Percentiles rank a stretch among this genome's conserved stretches.
phyloP scores from a whole-genome alignment of 768 basidiomycete genomes.

The Amanita rubescens region DNA sequence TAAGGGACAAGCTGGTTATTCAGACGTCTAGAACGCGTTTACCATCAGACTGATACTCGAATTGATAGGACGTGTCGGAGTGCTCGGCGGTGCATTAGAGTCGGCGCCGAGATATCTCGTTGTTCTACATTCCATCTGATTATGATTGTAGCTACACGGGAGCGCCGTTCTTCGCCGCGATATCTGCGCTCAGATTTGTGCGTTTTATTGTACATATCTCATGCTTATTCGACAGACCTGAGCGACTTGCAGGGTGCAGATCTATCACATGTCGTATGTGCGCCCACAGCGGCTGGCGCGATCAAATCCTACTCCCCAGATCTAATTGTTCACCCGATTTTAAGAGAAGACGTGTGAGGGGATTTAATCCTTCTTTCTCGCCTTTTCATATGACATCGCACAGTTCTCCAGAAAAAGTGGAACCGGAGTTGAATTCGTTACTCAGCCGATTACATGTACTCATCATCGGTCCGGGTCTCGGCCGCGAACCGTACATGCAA shows the following conservation, averaged over 20 bases:
- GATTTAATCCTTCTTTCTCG: background rate
- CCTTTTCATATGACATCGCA: background rate
- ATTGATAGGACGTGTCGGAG: constrained; percentile 72
- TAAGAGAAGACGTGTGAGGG: constrained; percentile 58
- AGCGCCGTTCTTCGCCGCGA: constrained; percentile 93
- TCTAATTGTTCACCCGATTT: constrained; percentile 93
- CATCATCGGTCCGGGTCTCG: constrained; percentile 90
- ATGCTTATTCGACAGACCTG: background rate
- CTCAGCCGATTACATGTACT: constrained; percentile 87
- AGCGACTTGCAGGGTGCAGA: constrained; percentile 67
- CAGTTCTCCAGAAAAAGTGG: constrained; percentile 44
- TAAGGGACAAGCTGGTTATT: constrained; percentile 86
- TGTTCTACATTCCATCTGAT: background rate
- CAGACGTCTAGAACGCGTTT: constrained; percentile 12
- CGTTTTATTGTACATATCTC: constrained; percentile 18
- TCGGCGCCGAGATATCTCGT: constrained; percentile 30
- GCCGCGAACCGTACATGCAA: constrained; percentile 89
- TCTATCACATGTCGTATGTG: constrained; percentile 95
- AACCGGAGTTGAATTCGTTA: constrained; percentile 52
- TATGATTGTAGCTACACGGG: constrained; percentile 72
- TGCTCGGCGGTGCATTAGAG: constrained; percentile 93
- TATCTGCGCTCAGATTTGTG: constrained; percentile 83
- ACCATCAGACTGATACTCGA: background rate
- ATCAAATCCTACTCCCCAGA: constrained; percentile 98
- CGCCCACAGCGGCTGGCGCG: constrained; percentile 82